Evolutionary conservation across 176 grass and related monocot genomes (phyloP), one percentile per base, ranked within the genome.

Genomic region (Carex parvula): DNA sequence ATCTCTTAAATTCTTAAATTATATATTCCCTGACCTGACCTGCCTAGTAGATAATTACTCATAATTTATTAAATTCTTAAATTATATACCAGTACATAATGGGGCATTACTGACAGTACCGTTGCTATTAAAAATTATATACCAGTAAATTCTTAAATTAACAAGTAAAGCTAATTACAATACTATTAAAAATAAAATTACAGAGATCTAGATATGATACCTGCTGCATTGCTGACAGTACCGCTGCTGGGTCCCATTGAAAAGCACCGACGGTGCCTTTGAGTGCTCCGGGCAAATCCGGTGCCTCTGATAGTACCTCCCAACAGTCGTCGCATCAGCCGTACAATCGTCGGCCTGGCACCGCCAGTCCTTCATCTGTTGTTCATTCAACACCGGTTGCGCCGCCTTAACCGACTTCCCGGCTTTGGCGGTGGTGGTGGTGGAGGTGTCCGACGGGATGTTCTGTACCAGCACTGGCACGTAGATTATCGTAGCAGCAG

Each of bases 171-270:
- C 24, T 79, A 79, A 10, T 26, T 26, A 33, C 20, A 2, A 48
- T 75, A 52, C 20, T 46, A 11, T 2, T 17, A 39, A 60, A 79
- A 55, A 60, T 17, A 56, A 64, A 24, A 66, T 20, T 48, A 52
- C 3, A 53, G 13, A 64, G 79, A 75, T 65, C 18, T 2, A 61
- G 77, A n/a, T 22, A 11, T 48, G 20, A 63, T 64, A 82, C 60
- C 80, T 18, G 80, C 80, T 83, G 60, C 80, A 83, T 54, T 82
- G 80, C 60, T 82, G 80, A 13, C 80, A 82, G 61, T 82, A 82
- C 1, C 80, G 80, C 18, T 82, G 80, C 3, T 82, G 41, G 22
- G 63, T 65, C 2, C 60, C 80, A 82, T 52, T 67, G 8, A 82
- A 62, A 8, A 82, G 41, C n/a, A 82, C 80, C 0, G 80, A 82